A percentile compares a stretch with the other conserved stretches of the same genome.
phyloP scores from a whole-genome alignment of 1,284 basidiomycete species.

The Ceratobasidium theobromae region DNA sequence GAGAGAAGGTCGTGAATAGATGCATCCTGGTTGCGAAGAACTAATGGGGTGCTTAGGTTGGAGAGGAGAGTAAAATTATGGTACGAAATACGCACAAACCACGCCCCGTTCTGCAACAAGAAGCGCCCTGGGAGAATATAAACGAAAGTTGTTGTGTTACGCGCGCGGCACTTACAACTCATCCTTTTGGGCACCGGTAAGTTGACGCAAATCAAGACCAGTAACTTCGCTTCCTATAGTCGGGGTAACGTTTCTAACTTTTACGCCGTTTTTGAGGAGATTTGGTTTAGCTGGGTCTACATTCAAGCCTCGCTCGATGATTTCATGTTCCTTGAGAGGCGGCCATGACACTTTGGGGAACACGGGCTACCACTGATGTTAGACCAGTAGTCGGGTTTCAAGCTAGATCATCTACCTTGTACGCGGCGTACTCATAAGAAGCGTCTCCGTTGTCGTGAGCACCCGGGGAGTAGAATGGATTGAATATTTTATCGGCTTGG shows the following conservation, averaged over 20 bases:
- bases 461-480: slow-evolving; percentile 68
- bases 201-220: slow-evolving; percentile 46
- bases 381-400: not conserved
- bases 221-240: slow-evolving; percentile 47
- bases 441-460: slow-evolving; percentile 54
- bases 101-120: slow-evolving; percentile 65
- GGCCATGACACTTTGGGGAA: slow-evolving; percentile 67
- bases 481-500: slow-evolving; percentile 46
- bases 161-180: slow-evolving; percentile 43
- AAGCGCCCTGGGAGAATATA: slow-evolving; percentile 50
- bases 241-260: slow-evolving; percentile 45
- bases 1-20: slow-evolving; percentile 70
- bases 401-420: slow-evolving; percentile 52
- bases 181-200: slow-evolving; percentile 48
- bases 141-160: slow-evolving; percentile 9
- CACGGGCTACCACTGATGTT: slow-evolving; percentile 50
- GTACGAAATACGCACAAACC: slow-evolving; percentile 34
- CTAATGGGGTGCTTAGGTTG: slow-evolving; percentile 21
- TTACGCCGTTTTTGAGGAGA: slow-evolving; percentile 41
- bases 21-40: slow-evolving; percentile 44
- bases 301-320: slow-evolving; percentile 62
- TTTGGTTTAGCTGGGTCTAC: slow-evolving; percentile 45
- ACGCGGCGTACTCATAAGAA: slow-evolving; percentile 58
- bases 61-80: slow-evolving; percentile 43
- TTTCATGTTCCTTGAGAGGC: slow-evolving; percentile 58